Base-by-base conservation (phyloP, 1,284 basidiomycete genomes). In the Tilletia indica region DNA sequence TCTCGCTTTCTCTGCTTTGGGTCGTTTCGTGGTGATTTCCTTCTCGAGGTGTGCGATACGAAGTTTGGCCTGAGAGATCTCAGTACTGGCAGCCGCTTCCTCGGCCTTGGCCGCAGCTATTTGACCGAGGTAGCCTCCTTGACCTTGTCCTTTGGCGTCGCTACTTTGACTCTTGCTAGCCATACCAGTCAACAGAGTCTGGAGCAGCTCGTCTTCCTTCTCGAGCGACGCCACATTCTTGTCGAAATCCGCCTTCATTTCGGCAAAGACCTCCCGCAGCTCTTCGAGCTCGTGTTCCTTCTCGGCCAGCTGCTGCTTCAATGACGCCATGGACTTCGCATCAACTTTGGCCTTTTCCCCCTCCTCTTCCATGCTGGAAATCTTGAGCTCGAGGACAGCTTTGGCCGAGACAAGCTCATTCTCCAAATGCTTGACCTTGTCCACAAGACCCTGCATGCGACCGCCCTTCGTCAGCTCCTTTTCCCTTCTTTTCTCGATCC, bases 111-210 rank as follows among this genome's bases (percentile, higher is more conserved):
- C 93, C n/a, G 93, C 91, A 1, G 94, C 93, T 36, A 99, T 89
- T 83, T 97, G 94, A 38, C 95, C 97, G 89, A 98, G 91, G 85
- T 97, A 99, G 0, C 95, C 95, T 11, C 76, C 78, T 38, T 84
- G 83, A 3, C 89, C 88, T 51, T 86, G 86, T 11, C 81, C 82
- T 61, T 84, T 83, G 19, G 87, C 88, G 49, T 88, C 89, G 6
- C 89, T 90, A 14, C 70, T 73, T 39, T 64, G 34, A 38, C 38
- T 39, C n/a, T 47, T 68, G 0, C 89, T 88, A 0, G 92, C 91
- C 21, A 99, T 89, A 66, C 97, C 97, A 0, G 96, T 99, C 56
- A 96, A 88, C 11, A 99, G 89, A 0, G 93, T 94, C 84, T 98
- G 96, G 0, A 99, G 88, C n/a, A 99, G 90, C 81, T 95, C 93